Evolutionary conservation across 352 stramenopile genomes (phyloP).

Genomic region (Plasmopara muralis): DNA sequence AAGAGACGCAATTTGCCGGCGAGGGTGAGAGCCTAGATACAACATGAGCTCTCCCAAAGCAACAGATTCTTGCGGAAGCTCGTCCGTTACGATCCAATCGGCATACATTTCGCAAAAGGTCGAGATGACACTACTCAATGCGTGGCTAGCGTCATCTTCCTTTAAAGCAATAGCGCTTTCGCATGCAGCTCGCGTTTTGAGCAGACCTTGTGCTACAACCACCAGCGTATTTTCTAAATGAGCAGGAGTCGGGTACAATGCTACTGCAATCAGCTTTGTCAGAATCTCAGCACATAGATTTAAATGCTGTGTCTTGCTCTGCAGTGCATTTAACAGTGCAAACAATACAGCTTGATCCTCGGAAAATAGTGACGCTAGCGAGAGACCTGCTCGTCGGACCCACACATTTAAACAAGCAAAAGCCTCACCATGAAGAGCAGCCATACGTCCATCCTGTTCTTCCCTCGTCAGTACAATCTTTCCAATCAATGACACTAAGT

Average conservation of each 20-base stretch:
- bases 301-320: constrained; percentile 43
- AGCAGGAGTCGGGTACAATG: constrained; percentile 44
- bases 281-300: constrained; percentile 46
- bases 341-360: constrained; percentile 36
- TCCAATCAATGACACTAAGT: constrained; percentile 40
- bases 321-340: constrained; percentile 41
- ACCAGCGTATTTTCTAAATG: constrained; percentile 40
- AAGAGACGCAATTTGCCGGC: constrained; percentile 64
- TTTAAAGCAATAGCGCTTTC: constrained; percentile 41
- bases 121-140: constrained; percentile 50
- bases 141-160: constrained; percentile 54
- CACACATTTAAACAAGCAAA: constrained; percentile 52
- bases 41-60: constrained; percentile 55
- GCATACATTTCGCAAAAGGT: constrained; percentile 67
- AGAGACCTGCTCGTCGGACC: constrained; percentile 50
- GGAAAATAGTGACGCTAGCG: constrained; percentile 38
- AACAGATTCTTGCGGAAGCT: constrained; percentile 32
- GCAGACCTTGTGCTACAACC: constrained; percentile 34
- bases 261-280: constrained; percentile 46
- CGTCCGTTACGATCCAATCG: constrained; percentile 57
- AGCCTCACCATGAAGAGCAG: constrained; percentile 43
- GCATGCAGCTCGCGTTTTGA: constrained; percentile 40
- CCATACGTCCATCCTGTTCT: constrained; percentile 22
- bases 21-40: constrained; percentile 42
- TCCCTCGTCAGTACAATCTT: constrained; percentile 37